Percentiles rank a stretch among this genome's conserved stretches.
phyloP scores from a whole-genome alignment of 1,284 basidiomycete species.

The Austroboletus novae-zelandiae region DNA sequence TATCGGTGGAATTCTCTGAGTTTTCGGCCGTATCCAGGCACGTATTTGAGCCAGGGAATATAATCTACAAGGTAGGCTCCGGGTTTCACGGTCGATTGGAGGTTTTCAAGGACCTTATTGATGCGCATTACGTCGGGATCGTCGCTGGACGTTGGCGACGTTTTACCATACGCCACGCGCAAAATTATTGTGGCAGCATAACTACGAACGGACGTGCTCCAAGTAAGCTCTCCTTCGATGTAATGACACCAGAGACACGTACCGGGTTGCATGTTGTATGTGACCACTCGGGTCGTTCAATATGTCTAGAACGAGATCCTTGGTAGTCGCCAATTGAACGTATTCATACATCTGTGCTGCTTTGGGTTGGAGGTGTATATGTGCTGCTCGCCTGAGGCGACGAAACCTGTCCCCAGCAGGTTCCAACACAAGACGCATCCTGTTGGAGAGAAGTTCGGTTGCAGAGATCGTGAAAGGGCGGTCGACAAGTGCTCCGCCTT shows the following conservation, averaged over 20 bases:
- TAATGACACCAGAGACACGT: not conserved
- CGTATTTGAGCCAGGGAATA: slow-evolving; percentile 50
- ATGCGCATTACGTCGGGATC: slow-evolving; percentile 56
- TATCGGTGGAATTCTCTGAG: slow-evolving; percentile 43
- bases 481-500: slow-evolving; percentile 29
- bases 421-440: slow-evolving; percentile 20
- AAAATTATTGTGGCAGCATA: slow-evolving; percentile 63
- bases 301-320: slow-evolving; percentile 37
- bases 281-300: slow-evolving; percentile 35
- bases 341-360: slow-evolving; percentile 32
- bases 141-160: slow-evolving; percentile 43
- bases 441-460: slow-evolving; percentile 24
- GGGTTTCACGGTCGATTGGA: slow-evolving; percentile 49
- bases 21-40: slow-evolving; percentile 11
- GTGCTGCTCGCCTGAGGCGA: slow-evolving; percentile 29
- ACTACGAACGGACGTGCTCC: slow-evolving; percentile 29
- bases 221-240: not conserved
- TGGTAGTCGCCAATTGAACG: slow-evolving; percentile 35
- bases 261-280: slow-evolving; percentile 33
- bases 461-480: slow-evolving; percentile 27
- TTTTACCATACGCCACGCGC: slow-evolving; percentile 61
- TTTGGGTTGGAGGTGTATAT: slow-evolving; percentile 38
- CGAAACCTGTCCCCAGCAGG: slow-evolving; percentile 25
- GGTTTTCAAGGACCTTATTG: slow-evolving; percentile 43
- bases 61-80: slow-evolving; percentile 57